Evolutionary conservation across 306 rosid genomes (phyloP).

Genomic region (Glycyrrhiza uralensis): DNA sequence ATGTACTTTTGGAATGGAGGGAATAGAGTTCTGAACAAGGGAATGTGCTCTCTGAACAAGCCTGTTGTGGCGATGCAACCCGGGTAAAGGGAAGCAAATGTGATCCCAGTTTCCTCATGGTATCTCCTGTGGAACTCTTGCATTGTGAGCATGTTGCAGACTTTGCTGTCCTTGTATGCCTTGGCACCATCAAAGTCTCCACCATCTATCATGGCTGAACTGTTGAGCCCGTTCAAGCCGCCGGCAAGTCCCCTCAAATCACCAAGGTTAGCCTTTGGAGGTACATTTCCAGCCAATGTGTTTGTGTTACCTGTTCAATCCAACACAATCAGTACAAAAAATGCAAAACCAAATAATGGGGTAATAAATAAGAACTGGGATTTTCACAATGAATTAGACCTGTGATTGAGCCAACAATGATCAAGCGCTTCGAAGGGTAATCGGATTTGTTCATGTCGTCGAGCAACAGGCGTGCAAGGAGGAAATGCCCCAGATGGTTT

Average conservation of each 20-base stretch:
- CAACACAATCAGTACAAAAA: constrained; percentile 20
- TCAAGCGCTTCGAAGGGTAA: constrained; percentile 81
- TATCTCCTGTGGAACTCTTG: constrained; percentile 81
- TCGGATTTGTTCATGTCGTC: constrained; percentile 83
- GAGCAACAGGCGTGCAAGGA: constrained; percentile 74
- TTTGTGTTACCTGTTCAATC: constrained; percentile 78
- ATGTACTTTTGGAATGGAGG: constrained; percentile 98
- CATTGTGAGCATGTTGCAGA: constrained; percentile 97
- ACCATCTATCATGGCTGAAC: constrained; percentile 90
- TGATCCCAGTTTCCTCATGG: constrained; percentile 90
- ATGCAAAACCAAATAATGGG: not conserved
- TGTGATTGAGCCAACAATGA: constrained; percentile 95
- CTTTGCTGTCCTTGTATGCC: constrained; percentile 99
- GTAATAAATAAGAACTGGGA: not conserved
- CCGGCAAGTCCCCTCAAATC: constrained; percentile 94
- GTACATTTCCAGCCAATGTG: constrained; percentile 99
- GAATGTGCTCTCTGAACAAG: constrained; percentile 94
- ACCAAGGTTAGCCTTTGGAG: constrained; percentile 98
- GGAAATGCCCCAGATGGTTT: constrained; percentile 95
- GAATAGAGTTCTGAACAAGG: constrained; percentile 83
- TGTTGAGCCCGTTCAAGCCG: constrained; percentile 80
- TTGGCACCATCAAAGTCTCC: constrained; percentile 96
- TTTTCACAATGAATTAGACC: constrained; percentile 38
- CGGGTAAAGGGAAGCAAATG: constrained; percentile 92
- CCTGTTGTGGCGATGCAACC: constrained; percentile 99